A percentile compares a stretch with the other conserved stretches of the same genome.
Evolutionary conservation across 192 early-diverging fungal genomes (phyloP).

Genomic region (Umbelopsis sp.): DNA sequence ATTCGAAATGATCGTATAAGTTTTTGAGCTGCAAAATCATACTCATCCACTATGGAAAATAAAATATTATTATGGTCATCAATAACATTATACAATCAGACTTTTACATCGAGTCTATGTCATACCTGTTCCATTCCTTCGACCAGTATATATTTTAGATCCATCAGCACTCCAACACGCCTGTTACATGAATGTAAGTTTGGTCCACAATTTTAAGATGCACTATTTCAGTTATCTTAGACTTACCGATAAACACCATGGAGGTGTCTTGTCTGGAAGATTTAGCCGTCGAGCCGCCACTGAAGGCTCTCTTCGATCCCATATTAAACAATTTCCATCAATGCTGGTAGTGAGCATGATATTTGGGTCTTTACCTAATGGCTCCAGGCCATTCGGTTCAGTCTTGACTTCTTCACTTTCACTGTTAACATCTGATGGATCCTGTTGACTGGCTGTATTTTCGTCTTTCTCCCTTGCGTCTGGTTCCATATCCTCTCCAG

Average conservation of each 20-base stretch:
- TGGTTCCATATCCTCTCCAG: neutral
- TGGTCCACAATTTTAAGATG: neutral
- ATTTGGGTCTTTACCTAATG: constrained; percentile 24
- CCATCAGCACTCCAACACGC: constrained; percentile 90
- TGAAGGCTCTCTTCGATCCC: constrained; percentile 70
- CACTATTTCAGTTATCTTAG: constrained; percentile 29
- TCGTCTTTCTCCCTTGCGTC: neutral
- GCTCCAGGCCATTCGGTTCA: neutral
- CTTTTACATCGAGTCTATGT: neutral
- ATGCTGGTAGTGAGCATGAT: constrained; percentile 74
- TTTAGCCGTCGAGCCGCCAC: constrained; percentile 50
- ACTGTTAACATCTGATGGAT: neutral
- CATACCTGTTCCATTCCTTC: constrained; percentile 82
- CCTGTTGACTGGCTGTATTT: neutral
- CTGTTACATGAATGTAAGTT: constrained; percentile 20
- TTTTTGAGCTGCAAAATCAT: constrained; percentile 67
- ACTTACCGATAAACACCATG: constrained; percentile 71
- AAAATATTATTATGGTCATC: neutral
- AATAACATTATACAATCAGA: neutral
- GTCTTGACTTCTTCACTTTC: neutral
- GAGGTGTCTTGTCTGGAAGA: constrained; percentile 66
- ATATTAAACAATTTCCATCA: constrained; percentile 72
- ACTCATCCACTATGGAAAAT: constrained; percentile 78
- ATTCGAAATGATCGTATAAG: constrained; percentile 75
- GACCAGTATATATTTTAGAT: constrained; percentile 75